A percentile compares a stretch with the other conserved stretches of the same genome.
Evolutionary conservation across 257 asterid species (phyloP).

Genomic region (Linaria vulgaris): DNA sequence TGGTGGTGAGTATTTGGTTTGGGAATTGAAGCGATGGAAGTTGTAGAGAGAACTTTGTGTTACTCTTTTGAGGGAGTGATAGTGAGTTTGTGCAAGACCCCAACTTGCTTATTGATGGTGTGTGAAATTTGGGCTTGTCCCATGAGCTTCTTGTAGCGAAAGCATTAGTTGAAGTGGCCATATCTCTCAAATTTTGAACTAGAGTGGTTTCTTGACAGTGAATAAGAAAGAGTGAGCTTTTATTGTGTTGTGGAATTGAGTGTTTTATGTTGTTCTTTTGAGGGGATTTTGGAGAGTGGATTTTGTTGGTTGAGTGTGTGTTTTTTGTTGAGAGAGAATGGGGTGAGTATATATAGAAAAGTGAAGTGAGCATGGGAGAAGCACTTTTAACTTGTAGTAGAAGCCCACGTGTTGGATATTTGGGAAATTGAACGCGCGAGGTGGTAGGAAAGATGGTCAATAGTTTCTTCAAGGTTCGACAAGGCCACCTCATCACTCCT

Average conservation of each 20-base stretch:
- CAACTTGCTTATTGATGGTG: conserved; percentile 24
- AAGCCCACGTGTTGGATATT: conserved; percentile 70
- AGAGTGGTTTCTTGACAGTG: not conserved
- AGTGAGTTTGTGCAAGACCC: conserved; percentile 22
- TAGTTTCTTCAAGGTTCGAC: conserved; percentile 35
- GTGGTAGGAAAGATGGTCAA: conserved; percentile 34
- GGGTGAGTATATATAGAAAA: conserved; percentile 44
- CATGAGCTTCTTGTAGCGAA: conserved; percentile 35
- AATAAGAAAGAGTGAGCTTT: conserved; percentile 14
- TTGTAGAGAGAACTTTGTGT: conserved; percentile 46
- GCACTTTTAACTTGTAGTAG: conserved; percentile 46
- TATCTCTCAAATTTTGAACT: conserved; percentile 40
- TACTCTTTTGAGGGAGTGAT: not conserved
- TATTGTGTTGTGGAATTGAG: not conserved
- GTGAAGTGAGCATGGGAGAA: conserved; percentile 34
- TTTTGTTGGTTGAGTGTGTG: conserved; percentile 11
- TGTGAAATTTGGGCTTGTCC: conserved; percentile 35
- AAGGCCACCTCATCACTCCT: conserved; percentile 24
- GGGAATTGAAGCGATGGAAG: conserved; percentile 58
- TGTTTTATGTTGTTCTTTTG: no score
- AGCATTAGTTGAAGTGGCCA: conserved; percentile 42
- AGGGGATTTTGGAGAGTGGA: no score
- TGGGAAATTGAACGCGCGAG: conserved; percentile 27
- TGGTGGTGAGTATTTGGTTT: conserved; percentile 24
- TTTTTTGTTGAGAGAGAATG: conserved; percentile 18